Evolutionary conservation across 2,329 filamentous ascomycete genomes (phyloP), one percentile per base, ranked within the genome.

Genomic region (Bipolaris sorokiniana): DNA sequence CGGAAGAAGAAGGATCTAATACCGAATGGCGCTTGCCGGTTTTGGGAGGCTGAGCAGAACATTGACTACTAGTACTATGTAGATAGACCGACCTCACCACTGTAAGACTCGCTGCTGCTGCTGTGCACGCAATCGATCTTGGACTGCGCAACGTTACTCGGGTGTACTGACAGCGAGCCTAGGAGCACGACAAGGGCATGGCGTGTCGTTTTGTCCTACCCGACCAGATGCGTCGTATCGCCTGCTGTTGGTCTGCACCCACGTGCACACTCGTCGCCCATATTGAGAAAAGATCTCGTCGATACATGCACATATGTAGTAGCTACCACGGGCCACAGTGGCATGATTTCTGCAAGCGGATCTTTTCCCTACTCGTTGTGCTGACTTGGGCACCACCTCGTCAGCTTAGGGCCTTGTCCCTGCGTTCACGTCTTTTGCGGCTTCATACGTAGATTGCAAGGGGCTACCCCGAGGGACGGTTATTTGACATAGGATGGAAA

Each of bases 371-470:
- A 20, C 26, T 28, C 26, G 28, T 13, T 11, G 37, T 51, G 40
- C 23, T 37, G 23, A 34, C 9, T 22, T 46, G 49, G 34, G 26
- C 56, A 58, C 61, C 33, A 37, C 42, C 34, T 54, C 40, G 54
- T 58, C 54, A 61, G 55, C 28, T 64, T 63, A 62, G 67, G 64
- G 61, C 67, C 46, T 42, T 49, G 44, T 57, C 45, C 33, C 61
- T 59, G 38, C 53, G 28, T 66, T 57, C 60, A 28, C 58, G 64
- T 59, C 34, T 54, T 45, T 23, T 67, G 63, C 65, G 63, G 34
- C 49, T 41, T 22, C 41, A 33, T 50, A 48, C 45, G 56, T 51
- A 34, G 28, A 31, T 31, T 31, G 28, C 11, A 31, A 31, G 28
- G 10, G 28, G 28, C 28, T 13, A 31, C 28, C 10, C 28, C 28